These are phyloP conservation scores for Fusarium paranaense DNA, from an alignment of 2,329 filamentous ascomycete species.

Conservation along the genomic window DNA sequence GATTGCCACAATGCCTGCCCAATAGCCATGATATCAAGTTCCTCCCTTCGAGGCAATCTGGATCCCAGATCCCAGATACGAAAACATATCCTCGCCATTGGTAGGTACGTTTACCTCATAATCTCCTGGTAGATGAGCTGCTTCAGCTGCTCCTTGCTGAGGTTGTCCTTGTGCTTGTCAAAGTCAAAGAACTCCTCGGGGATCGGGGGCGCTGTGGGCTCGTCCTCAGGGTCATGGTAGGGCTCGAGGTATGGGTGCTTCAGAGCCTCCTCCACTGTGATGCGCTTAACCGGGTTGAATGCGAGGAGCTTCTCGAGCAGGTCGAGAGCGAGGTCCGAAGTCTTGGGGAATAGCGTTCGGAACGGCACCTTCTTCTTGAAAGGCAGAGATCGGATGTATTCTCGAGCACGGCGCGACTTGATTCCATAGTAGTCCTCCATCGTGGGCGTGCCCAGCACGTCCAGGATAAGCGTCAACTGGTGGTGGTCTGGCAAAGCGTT, in stretches of 20 bases:
- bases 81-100: not conserved
- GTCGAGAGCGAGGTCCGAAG: conserved; percentile 95
- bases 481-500: conserved; percentile 80
- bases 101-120: conserved; percentile 65
- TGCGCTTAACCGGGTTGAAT: conserved; percentile 98
- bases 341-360: conserved; percentile 97
- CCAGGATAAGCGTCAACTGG: conserved; percentile 95
- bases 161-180: conserved; percentile 98
- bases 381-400: conserved; percentile 97
- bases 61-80: conserved; percentile 25
- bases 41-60: not conserved
- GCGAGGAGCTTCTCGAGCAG: conserved; percentile 94
- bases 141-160: conserved; percentile 99
- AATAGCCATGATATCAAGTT: not conserved
- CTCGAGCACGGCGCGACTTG: conserved; percentile 95
- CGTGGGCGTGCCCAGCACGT: conserved; percentile 96
- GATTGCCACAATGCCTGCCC: conserved; percentile 10
- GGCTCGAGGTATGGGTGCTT: conserved; percentile 98
- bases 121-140: conserved; percentile 98
- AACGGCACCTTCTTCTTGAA: conserved; percentile 99
- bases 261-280: conserved; percentile 95
- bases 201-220: conserved; percentile 95
- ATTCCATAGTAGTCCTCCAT: conserved; percentile 99
- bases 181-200: conserved; percentile 99
- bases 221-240: conserved; percentile 98